Evolutionary conservation across 345 rosid genomes (phyloP).

Genomic region (Laguncularia racemosa): DNA sequence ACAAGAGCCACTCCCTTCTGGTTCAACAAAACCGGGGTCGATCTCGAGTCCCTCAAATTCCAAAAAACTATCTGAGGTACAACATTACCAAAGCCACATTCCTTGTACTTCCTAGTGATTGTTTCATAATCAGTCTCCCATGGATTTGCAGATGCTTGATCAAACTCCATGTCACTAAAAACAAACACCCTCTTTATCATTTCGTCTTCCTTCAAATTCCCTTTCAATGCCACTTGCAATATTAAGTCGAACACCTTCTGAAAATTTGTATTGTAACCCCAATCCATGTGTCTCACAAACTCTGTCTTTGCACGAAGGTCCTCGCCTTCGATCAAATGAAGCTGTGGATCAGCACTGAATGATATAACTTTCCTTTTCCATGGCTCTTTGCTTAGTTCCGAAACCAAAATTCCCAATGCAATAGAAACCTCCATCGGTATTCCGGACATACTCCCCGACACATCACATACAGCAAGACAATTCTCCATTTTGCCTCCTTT

Average conservation of each 20-base stretch:
- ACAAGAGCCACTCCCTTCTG: constrained; percentile 51
- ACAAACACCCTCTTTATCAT: constrained; percentile 55
- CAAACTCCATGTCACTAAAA: constrained; percentile 71
- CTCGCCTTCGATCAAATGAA: constrained; percentile 31
- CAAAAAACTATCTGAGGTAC: constrained; percentile 60
- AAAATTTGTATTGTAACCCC: constrained; percentile 32
- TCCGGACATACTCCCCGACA: constrained; percentile 44
- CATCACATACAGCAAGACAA: constrained; percentile 52
- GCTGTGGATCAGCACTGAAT: constrained; percentile 29
- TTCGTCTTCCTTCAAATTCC: constrained; percentile 32
- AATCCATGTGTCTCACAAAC: constrained; percentile 28
- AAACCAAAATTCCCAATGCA: constrained; percentile 46
- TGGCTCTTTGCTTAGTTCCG: constrained; percentile 42
- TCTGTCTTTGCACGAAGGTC: constrained; percentile 19
- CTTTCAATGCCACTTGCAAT: constrained; percentile 34
- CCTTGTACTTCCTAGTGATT: constrained; percentile 30
- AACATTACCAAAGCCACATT: constrained; percentile 37
- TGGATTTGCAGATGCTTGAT: constrained; percentile 18
- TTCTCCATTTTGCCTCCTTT: constrained; percentile 37
- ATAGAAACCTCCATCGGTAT: constrained; percentile 51
- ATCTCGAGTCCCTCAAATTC: constrained; percentile 45
- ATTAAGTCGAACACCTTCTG: constrained; percentile 46
- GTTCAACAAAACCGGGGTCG: constrained; percentile 33
- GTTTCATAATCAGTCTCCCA: constrained; percentile 48
- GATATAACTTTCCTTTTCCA: constrained; percentile 65